phyloP scores from a whole-genome alignment of 2,329 filamentous ascomycete species.

The Cercospora zeae-maydis region DNA sequence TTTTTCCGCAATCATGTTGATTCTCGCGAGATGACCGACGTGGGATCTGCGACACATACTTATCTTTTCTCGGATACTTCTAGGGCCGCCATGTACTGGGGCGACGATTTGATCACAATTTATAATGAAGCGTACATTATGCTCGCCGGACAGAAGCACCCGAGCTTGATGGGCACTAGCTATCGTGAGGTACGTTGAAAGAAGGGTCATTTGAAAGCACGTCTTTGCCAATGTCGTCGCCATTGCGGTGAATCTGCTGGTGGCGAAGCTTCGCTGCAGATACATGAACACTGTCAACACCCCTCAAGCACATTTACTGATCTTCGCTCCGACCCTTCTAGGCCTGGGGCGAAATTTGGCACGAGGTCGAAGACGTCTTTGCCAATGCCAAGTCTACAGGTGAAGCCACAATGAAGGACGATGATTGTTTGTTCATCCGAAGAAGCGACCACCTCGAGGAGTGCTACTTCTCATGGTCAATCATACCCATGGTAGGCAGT shows the following conservation, averaged over 20 bases:
- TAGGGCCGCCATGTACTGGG: slow-evolving; percentile 32
- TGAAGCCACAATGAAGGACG: slow-evolving; percentile 79
- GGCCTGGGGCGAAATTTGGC: slow-evolving; percentile 73
- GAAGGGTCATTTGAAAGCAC: neutral
- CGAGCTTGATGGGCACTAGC: slow-evolving; percentile 66
- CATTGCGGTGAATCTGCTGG: neutral
- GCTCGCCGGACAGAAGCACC: slow-evolving; percentile 74
- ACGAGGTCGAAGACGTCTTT: slow-evolving; percentile 65
- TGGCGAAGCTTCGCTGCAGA: neutral
- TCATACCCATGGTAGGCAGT: slow-evolving; percentile 71
- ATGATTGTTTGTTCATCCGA: slow-evolving; percentile 70
- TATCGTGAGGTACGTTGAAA: slow-evolving; percentile 46
- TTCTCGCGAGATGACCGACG: neutral
- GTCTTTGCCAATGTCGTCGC: slow-evolving; percentile 21
- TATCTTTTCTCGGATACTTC: neutral
- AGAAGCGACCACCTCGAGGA: slow-evolving; percentile 71
- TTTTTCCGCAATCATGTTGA: neutral
- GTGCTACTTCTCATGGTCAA: slow-evolving; percentile 77
- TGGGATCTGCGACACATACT: neutral
- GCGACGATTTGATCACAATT: slow-evolving; percentile 58
- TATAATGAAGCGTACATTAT: slow-evolving; percentile 71
- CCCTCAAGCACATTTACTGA: neutral
- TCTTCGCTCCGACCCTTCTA: slow-evolving; percentile 29
- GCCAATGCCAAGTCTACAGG: slow-evolving; percentile 64
- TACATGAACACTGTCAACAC: neutral